Evolutionary conservation across 2,329 filamentous ascomycete genomes (phyloP).

Genomic region (Dothistroma septosporum): DNA sequence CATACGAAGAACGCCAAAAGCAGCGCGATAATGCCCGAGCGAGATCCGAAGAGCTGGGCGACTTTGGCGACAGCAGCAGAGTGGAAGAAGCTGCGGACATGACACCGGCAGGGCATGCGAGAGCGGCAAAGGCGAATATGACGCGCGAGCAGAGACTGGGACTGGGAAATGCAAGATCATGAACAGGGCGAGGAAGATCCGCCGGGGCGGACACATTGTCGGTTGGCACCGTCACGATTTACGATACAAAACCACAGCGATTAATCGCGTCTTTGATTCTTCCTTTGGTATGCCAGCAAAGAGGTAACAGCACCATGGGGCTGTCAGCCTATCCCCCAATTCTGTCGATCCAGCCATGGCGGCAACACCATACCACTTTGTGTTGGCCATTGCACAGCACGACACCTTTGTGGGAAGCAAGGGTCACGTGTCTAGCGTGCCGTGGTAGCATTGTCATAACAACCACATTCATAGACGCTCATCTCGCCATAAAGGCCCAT

Average conservation of each 20-base stretch:
- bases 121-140: conserved; percentile 25
- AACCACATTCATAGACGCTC: too few relatives aligned
- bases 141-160: conserved; percentile 28
- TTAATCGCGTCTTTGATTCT: not conserved
- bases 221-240: too few relatives aligned
- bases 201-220: not conserved
- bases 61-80: conserved; percentile 19
- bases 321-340: too few relatives aligned
- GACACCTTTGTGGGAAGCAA: too few relatives aligned
- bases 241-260: not conserved
- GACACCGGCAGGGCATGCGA: conserved; percentile 25
- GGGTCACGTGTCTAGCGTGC: too few relatives aligned
- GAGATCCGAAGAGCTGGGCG: conserved; percentile 18
- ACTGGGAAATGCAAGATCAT: not conserved
- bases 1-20: conserved; percentile 33
- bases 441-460: too few relatives aligned
- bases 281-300: too few relatives aligned
- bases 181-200: not conserved
- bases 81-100: conserved; percentile 17
- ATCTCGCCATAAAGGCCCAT: too few relatives aligned
- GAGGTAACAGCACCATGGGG: too few relatives aligned
- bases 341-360: too few relatives aligned
- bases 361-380: too few relatives aligned
- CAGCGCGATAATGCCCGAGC: conserved; percentile 26
- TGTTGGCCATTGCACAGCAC: too few relatives aligned